Conservation (phyloP, 2,329 filamentous ascomycete species). For the Boeremia lycopersici region DNA sequence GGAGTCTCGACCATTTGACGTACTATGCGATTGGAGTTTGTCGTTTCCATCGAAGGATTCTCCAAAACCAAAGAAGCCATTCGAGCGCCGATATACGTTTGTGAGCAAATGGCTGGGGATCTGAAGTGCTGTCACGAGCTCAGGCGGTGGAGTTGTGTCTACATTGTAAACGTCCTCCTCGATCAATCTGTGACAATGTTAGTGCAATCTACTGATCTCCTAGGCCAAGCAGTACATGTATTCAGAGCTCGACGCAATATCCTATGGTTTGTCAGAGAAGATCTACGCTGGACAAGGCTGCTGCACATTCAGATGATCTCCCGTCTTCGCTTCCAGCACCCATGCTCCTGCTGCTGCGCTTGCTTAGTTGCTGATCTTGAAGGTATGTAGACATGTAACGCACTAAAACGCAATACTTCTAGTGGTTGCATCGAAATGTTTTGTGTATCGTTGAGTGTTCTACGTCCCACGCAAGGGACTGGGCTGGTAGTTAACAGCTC, state of each 20-base stretch:
- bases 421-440: constrained; percentile 2
- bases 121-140: constrained; percentile 15
- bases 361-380: neutral
- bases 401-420: neutral
- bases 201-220: neutral
- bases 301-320: neutral
- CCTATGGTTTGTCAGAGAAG: neutral
- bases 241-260: neutral
- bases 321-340: neutral
- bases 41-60: constrained; percentile 7
- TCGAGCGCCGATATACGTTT: constrained; percentile 20
- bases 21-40: constrained; percentile 6
- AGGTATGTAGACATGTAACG: neutral
- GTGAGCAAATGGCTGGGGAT: constrained; percentile 18
- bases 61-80: constrained; percentile 22
- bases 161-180: constrained; percentile 27
- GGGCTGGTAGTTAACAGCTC: neutral
- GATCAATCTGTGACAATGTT: neutral
- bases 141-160: constrained; percentile 25
- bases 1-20: neutral
- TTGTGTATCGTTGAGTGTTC: no score
- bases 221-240: neutral
- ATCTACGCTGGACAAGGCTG: neutral
- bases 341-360: neutral
- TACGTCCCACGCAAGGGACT: neutral